Evolutionary conservation across 306 rosid genomes (phyloP).

Genomic region (Elaeagnus macrophylla): DNA sequence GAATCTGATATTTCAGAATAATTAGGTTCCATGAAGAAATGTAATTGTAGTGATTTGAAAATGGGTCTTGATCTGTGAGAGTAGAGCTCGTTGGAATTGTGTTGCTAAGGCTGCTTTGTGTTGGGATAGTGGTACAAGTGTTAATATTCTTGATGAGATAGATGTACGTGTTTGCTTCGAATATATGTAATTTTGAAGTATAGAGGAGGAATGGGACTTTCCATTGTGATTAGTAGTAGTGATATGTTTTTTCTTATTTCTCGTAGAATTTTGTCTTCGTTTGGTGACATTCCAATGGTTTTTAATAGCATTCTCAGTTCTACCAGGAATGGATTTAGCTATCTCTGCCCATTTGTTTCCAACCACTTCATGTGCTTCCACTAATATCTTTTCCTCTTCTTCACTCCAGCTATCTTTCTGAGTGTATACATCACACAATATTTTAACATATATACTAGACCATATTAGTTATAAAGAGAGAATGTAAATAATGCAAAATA

Average conservation of each 20-base stretch:
- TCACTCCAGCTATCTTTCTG: conserved; percentile 82
- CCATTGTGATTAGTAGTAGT: not conserved
- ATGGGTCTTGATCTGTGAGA: conserved; percentile 19
- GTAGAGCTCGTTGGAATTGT: conserved; percentile 10
- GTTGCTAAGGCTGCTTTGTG: not conserved
- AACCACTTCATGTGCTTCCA: conserved; percentile 48
- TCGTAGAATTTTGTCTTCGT: conserved; percentile 69
- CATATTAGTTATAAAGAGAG: not conserved
- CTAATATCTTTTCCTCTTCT: conserved; percentile 63
- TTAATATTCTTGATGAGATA: not conserved
- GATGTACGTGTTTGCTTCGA: conserved; percentile 23
- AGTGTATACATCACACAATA: not conserved
- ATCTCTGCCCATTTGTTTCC: conserved; percentile 92
- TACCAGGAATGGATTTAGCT: conserved; percentile 61
- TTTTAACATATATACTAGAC: too few relatives aligned
- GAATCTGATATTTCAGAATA: conserved; percentile 5
- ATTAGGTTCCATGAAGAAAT: conserved; percentile 24
- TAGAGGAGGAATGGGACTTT: conserved; percentile 45
- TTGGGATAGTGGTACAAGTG: too few relatives aligned
- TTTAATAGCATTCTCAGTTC: conserved; percentile 82
- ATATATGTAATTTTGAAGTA: conserved; percentile 78
- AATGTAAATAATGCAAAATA: not conserved
- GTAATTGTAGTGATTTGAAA: conserved; percentile 2
- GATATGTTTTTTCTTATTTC: conserved; percentile 48
- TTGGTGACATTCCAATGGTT: conserved; percentile 96